Evolutionary conservation across 441 rosid species (phyloP).

Genomic region (Erodium texanum): DNA sequence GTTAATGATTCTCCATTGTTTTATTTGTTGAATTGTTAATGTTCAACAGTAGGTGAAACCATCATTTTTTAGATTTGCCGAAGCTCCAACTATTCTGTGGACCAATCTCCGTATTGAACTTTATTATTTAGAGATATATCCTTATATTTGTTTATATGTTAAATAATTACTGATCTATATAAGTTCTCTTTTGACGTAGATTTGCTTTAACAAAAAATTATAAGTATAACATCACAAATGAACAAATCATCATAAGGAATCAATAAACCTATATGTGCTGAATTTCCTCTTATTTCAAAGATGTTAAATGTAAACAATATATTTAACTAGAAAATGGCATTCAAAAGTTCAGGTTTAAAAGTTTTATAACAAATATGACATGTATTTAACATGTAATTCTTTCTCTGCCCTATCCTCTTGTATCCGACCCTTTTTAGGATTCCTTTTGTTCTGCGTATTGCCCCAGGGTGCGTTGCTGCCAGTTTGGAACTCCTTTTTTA

Average conservation of each 20-base stretch:
- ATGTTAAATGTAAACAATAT: neutral
- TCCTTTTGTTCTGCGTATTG: no score
- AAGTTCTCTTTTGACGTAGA: neutral
- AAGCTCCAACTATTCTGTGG: neutral
- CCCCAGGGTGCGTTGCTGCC: no score
- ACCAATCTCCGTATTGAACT: neutral
- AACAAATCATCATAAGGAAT: neutral
- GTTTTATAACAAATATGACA: neutral
- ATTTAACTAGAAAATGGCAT: neutral
- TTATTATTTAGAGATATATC: neutral
- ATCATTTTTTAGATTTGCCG: no score
- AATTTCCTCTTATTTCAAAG: neutral
- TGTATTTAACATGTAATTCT: no score
- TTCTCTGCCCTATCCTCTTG: no score
- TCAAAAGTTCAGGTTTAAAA: neutral
- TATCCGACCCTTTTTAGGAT: no score
- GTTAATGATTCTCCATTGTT: neutral
- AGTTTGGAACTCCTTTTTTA: no score
- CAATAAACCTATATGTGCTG: neutral
- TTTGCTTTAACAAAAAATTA: neutral
- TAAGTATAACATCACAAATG: neutral
- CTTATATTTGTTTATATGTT: neutral
- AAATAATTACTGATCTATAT: neutral
- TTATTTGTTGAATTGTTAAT: neutral
- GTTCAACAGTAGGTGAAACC: neutral